These are phyloP conservation scores for Apiotrichum porosum DNA, from an alignment of 1,284 basidiomycete genomes.

Conservation along the genomic window DNA sequence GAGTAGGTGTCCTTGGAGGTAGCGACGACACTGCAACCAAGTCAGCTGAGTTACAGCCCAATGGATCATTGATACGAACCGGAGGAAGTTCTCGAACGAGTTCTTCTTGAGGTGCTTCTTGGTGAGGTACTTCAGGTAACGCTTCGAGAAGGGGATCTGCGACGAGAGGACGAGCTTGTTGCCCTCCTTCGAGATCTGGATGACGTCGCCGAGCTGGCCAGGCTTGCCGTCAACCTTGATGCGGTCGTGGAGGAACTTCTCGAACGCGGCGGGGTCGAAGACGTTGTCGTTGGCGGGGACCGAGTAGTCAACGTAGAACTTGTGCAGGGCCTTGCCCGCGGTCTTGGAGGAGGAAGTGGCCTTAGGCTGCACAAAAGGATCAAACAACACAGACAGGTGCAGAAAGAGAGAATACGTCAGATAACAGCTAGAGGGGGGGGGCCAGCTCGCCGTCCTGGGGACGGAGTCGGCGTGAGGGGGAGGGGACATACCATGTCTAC, in stretches of 20 bases:
- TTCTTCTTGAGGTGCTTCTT: conserved; percentile 85
- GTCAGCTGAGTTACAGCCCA: conserved; percentile 2
- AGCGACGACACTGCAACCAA: conserved; percentile 64
- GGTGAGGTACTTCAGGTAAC: conserved; percentile 76
- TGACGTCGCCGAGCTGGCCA: conserved; percentile 78
- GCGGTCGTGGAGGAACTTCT: conserved; percentile 89
- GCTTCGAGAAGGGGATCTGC: conserved; percentile 81
- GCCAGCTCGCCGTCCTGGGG: too few relatives aligned
- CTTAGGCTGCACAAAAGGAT: conserved; percentile 44
- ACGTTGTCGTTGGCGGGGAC: conserved; percentile 85
- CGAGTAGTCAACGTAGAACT: conserved; percentile 91
- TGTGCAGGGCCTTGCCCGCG: conserved; percentile 69
- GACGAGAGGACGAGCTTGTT: conserved; percentile 75
- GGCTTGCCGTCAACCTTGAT: conserved; percentile 70
- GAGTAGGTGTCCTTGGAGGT: conserved; percentile 84
- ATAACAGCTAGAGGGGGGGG: neutral
- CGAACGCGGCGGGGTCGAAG: conserved; percentile 85
- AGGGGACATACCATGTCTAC: conserved; percentile 23
- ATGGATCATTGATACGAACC: conserved; percentile 19
- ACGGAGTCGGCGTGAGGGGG: too few relatives aligned
- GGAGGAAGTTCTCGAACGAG: conserved; percentile 48
- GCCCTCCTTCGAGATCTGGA: conserved; percentile 75
- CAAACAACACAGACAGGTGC: too few relatives aligned
- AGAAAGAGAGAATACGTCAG: neutral
- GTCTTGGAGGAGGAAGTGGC: conserved; percentile 40